A percentile compares a stretch with the other conserved stretches of the same genome.
Conservation (phyloP, 2,329 filamentous ascomycete species). For the Calonectria leucothoes region DNA sequence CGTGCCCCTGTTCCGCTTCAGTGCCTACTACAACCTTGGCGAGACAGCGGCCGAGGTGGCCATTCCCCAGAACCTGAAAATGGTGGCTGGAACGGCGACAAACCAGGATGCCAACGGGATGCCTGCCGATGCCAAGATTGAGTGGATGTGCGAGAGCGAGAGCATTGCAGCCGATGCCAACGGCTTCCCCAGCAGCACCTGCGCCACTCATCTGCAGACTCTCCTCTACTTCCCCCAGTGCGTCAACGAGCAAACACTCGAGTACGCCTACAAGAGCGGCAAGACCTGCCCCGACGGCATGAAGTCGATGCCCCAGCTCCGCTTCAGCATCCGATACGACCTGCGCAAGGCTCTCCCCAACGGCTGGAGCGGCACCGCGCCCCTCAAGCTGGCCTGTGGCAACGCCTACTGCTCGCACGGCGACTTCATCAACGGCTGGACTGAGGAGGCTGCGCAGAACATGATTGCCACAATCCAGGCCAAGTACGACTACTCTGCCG, state of each 20-base stretch:
- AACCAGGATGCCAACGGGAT: constrained; percentile 19
- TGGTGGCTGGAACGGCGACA: constrained; percentile 53
- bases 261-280: constrained; percentile 34
- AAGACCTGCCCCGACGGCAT: constrained; percentile 56
- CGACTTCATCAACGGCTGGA: constrained; percentile 62
- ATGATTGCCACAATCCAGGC: constrained; percentile 52
- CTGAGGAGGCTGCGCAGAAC: constrained; percentile 43
- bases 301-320: constrained; percentile 59
- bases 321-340: constrained; percentile 61
- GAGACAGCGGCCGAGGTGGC: constrained; percentile 53
- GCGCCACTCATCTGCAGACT: constrained; percentile 35
- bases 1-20: constrained; percentile 52
- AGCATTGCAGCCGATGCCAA: constrained; percentile 34
- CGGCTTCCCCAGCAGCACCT: constrained; percentile 44
- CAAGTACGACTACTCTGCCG: constrained; percentile 48
- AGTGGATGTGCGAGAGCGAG: constrained; percentile 48
- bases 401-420: constrained; percentile 56
- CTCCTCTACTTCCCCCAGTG: constrained; percentile 40
- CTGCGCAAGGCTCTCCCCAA: constrained; percentile 54
- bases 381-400: constrained; percentile 56
- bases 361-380: constrained; percentile 57
- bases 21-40: constrained; percentile 57
- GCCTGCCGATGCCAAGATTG: constrained; percentile 42
- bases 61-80: constrained; percentile 56
- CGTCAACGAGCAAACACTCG: constrained; percentile 36